phyloP scores from a whole-genome alignment of 345 rosid genomes.

The Eucalyptus dawsonii region DNA sequence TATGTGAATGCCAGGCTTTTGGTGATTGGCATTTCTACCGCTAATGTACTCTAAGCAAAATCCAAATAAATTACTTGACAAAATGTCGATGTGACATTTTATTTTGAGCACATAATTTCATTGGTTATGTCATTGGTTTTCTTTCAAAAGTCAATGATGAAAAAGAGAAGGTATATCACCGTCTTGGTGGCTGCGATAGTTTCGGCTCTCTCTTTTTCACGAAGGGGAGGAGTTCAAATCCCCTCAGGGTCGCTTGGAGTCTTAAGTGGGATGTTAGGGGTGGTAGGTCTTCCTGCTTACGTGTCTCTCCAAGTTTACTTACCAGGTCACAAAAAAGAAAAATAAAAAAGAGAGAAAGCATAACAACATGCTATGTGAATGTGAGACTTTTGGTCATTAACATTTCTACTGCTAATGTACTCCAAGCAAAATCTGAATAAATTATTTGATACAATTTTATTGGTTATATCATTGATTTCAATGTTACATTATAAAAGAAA shows the following conservation, averaged over 20 bases:
- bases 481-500: too few species aligned
- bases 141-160: not conserved
- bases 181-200: too few species aligned
- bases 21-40: not conserved
- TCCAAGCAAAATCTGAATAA: too few species aligned
- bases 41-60: too few species aligned
- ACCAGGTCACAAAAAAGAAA: fast-evolving
- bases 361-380: not conserved
- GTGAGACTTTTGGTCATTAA: not conserved
- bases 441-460: not conserved
- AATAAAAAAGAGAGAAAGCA: not conserved
- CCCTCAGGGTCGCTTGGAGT: fast-evolving
- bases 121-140: not conserved
- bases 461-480: not conserved
- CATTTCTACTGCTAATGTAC: not conserved
- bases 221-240: too few species aligned
- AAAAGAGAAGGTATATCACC: too few species aligned
- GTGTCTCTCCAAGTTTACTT: fast-evolving
- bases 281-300: fast-evolving
- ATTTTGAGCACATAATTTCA: fast-evolving
- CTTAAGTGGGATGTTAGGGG: fast-evolving
- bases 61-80: too few species aligned
- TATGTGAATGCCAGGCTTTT: not conserved
- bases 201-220: fast-evolving
- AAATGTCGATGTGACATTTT: too few species aligned